phyloP scores from a whole-genome alignment of 148 eudicot genomes.

The Camellia japonica region DNA sequence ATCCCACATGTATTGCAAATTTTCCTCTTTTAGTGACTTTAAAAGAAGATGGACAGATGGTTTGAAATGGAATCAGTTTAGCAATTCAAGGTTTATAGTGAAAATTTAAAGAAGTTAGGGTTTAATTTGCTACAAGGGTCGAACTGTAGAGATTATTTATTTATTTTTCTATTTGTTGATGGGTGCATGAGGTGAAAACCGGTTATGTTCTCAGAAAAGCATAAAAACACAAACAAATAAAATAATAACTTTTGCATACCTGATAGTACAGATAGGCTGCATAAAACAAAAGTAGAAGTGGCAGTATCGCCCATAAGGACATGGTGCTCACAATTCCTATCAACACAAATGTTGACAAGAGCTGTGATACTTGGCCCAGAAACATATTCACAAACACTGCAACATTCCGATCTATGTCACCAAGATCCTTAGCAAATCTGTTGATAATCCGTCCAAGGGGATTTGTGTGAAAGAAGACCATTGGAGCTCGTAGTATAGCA shows the following conservation, averaged over 20 bases:
- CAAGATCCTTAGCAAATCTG: constrained; percentile 92
- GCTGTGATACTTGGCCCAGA: constrained; percentile 74
- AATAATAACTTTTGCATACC: constrained; percentile 40
- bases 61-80: no score
- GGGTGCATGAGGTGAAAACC: not conserved
- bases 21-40: no score
- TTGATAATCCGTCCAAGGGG: constrained; percentile 94
- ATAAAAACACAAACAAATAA: not conserved
- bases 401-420: constrained; percentile 87
- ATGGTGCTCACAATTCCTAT: constrained; percentile 95
- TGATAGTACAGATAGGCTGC: constrained; percentile 89
- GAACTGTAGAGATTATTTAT: no score
- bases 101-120: no score
- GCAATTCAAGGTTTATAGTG: no score
- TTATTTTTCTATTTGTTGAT: no score
- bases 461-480: constrained; percentile 95
- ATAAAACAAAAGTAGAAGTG: constrained; percentile 85
- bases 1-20: no score
- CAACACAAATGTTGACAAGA: constrained; percentile 84
- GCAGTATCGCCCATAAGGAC: constrained; percentile 98
- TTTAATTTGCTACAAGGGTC: no score
- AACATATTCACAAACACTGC: constrained; percentile 82
- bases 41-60: no score
- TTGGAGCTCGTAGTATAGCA: constrained; percentile 87
- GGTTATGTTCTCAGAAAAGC: not conserved